A percentile compares a stretch with the other conserved stretches of the same genome.
Conservation (phyloP, 306 rosid genomes). For the Boehmeria nivea region DNA sequence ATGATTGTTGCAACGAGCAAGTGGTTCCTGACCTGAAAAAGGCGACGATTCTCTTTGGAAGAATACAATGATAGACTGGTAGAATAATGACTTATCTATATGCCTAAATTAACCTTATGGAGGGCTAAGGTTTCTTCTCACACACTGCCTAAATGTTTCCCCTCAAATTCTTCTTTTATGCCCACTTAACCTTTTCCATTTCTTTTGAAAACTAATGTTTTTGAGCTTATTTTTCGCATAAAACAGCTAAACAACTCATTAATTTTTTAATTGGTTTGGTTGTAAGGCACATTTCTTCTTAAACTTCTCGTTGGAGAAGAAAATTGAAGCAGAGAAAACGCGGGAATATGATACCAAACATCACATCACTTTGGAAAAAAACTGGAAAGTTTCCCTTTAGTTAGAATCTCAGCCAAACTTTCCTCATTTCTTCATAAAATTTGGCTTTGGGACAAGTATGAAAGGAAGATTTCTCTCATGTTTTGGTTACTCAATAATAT, state of each 20-base stretch:
- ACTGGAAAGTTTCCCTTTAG: background rate
- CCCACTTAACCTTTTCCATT: background rate
- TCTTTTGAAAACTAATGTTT: background rate
- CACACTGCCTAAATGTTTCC: background rate
- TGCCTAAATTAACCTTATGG: background rate
- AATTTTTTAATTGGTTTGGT: background rate
- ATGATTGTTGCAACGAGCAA: background rate
- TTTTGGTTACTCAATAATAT: constrained; percentile 1
- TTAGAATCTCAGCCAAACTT: constrained; percentile 27
- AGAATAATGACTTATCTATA: constrained; percentile 6
- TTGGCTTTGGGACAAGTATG: background rate
- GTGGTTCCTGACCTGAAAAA: background rate
- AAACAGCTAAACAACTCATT: background rate
- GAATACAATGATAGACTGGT: background rate
- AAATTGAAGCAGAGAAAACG: constrained; percentile 7
- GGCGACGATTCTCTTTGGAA: background rate
- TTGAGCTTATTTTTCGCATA: background rate
- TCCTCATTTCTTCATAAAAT: background rate
- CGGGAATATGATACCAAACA: constrained; percentile 15
- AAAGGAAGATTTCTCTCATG: background rate
- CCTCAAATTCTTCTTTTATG: background rate
- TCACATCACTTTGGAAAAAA: constrained; percentile 9
- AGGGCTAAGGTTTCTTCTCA: background rate
- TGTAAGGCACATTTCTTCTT: background rate
- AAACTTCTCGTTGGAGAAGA: constrained; percentile 5